Evolutionary conservation across 768 basidiomycete species (phyloP).

Genomic region (Amanita thiersii): DNA sequence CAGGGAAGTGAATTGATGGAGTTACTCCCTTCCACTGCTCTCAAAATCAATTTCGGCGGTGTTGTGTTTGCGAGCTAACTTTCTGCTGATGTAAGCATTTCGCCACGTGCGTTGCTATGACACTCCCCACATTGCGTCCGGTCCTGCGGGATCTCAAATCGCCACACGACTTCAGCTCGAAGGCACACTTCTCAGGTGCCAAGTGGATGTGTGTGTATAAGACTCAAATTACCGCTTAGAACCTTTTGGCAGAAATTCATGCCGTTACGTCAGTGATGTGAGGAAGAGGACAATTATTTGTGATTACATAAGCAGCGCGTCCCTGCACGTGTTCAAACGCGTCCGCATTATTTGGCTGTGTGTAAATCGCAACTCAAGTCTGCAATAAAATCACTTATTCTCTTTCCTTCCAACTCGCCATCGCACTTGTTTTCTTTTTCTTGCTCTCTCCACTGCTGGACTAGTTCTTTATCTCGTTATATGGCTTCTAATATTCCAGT

Average conservation of each 20-base stretch:
- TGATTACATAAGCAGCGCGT: conserved; percentile 4
- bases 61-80: neutral
- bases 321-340: conserved; percentile 12
- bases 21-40: too few relatives aligned
- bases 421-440: conserved; percentile 2
- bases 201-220: neutral
- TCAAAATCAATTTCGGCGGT: neutral
- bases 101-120: neutral
- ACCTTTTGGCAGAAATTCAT: too few relatives aligned
- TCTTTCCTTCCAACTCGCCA: conserved; percentile 11
- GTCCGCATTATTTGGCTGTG: conserved; percentile 16
- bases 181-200: too few relatives aligned
- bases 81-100: neutral
- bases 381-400: conserved; percentile 11
- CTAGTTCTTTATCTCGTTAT: conserved; percentile 3
- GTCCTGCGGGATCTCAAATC: too few relatives aligned
- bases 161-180: too few relatives aligned
- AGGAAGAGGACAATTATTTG: neutral
- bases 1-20: too few relatives aligned
- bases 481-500: conserved; percentile 27
- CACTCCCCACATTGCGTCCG: neutral
- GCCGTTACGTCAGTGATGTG: too few relatives aligned
- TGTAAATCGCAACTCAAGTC: conserved; percentile 13
- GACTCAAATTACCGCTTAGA: neutral
- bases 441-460: conserved; percentile 8